Conservation (phyloP, 2,329 filamentous ascomycete species). For the Monosporascus cannonballus region DNA sequence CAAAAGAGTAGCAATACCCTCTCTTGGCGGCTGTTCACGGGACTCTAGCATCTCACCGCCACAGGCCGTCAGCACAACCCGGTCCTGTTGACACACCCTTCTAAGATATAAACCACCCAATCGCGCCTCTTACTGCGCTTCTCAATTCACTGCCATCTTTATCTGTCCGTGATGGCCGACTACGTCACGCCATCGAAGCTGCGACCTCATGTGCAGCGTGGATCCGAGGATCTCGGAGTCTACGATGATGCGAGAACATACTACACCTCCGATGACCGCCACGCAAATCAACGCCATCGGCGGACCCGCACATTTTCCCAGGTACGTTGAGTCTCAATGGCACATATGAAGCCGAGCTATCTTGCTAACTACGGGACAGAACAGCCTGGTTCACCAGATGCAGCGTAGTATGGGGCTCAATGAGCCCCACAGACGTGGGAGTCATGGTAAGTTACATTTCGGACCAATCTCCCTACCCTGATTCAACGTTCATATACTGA, state of each 20-base stretch:
- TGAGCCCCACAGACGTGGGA: conserved; percentile 52
- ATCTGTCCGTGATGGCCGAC: conserved; percentile 16
- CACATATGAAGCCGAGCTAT: not conserved
- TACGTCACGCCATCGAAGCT: conserved; percentile 12
- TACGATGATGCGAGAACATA: conserved; percentile 55
- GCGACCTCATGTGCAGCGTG: conserved; percentile 14
- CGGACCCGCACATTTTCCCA: conserved; percentile 53
- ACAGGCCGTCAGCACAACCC: no score
- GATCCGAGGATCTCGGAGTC: conserved; percentile 40
- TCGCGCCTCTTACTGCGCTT: not conserved
- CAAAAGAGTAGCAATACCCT: no score
- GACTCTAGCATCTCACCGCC: no score
- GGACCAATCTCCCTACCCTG: not conserved
- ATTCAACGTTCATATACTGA: not conserved
- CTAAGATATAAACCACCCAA: not conserved
- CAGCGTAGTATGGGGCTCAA: conserved; percentile 41
- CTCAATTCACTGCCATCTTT: not conserved
- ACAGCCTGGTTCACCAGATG: conserved; percentile 47
- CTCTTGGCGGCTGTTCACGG: no score
- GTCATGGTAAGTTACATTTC: conserved; percentile 42
- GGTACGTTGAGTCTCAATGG: conserved; percentile 25
- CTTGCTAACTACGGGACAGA: conserved; percentile 34
- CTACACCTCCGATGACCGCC: conserved; percentile 50
- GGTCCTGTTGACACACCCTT: no score
- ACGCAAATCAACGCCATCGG: conserved; percentile 40